Base-by-base conservation (phyloP, 306 rosid genomes). In the Glycine tomentella region DNA sequence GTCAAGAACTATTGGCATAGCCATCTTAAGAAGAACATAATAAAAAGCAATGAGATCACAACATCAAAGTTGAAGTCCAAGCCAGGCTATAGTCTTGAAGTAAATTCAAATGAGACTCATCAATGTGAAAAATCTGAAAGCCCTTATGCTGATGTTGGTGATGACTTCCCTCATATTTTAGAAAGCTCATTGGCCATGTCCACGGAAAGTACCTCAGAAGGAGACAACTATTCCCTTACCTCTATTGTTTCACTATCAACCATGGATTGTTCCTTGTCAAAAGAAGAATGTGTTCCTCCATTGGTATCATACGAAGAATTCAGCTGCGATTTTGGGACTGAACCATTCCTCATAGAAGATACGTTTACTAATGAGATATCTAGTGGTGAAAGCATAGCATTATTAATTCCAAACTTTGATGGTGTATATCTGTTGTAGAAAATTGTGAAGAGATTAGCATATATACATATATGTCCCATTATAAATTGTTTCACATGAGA, bases 1-100 rank as follows among this genome's bases (percentile, higher is more conserved):
- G 63, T 93, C 50, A 91, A 93, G 83, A 93, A 90, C 56, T 72
- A 87, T 10, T 93, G 94, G 97, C 94, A 91, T 78, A 90, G 91
- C 66, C 80, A 70, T 68, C 68, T 91, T 0, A 87, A 88, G 82
- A 93, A 85, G 80, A 66, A 44, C 9, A 3, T 49, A 16, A 25
- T 25, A 25, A 76, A 75, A 8, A 13, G 36, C 57, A 68, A 53
- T 0, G 72, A 51, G 59, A n/a, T 40, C 31, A 6, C 52, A 46
- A 65, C 46, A 15, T 72, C 48, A 17, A 65, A 72, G 17, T 11
- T 15, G 3, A 40, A 78, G 7, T 6, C 50, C 2, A 59, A 55
- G 58, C 36, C 44, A 8, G 12, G 50, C 65, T 42, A 2, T 38
- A 48, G 1, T 59, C 31, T 71, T 40, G 73, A 68, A 38, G 74